A percentile compares a stretch with the other conserved stretches of the same genome.
These are phyloP conservation scores for Hirsutella rhossiliensis DNA, from an alignment of 2,329 filamentous ascomycete species.

Conservation along the genomic window DNA sequence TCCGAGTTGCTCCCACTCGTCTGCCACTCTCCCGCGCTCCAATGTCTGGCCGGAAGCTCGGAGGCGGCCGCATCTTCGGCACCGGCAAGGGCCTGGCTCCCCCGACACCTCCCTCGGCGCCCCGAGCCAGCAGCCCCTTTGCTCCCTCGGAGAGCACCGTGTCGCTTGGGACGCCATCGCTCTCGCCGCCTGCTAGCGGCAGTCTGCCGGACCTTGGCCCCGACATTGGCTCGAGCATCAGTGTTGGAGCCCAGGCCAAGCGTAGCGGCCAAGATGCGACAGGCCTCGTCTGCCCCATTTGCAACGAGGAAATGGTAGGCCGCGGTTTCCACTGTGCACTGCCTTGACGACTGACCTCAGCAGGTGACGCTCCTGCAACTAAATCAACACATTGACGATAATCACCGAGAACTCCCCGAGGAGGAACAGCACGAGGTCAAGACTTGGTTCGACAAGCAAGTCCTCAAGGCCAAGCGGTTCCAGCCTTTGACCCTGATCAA, in stretches of 20 bases:
- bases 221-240: constrained; percentile 73
- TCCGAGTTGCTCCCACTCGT: neutral
- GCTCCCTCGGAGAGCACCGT: constrained; percentile 57
- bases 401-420: constrained; percentile 78
- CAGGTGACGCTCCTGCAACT: constrained; percentile 86
- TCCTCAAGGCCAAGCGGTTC: constrained; percentile 85
- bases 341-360: neutral
- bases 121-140: constrained; percentile 36
- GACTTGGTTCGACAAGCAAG: constrained; percentile 93
- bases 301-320: constrained; percentile 88
- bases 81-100: constrained; percentile 74
- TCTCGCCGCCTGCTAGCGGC: constrained; percentile 47
- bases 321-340: neutral
- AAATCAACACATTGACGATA: constrained; percentile 77
- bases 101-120: constrained; percentile 29
- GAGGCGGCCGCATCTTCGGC: constrained; percentile 83
- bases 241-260: constrained; percentile 44
- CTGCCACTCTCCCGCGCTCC: constrained; percentile 14
- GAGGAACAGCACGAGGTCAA: constrained; percentile 89
- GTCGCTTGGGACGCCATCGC: constrained; percentile 60
- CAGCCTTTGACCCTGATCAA: constrained; percentile 85
- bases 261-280: constrained; percentile 36
- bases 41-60: constrained; percentile 81
- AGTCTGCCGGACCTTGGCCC: constrained; percentile 60
- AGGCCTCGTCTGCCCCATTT: constrained; percentile 88